These are phyloP conservation scores for Phanerochaete carnosa DNA, from an alignment of 768 basidiomycete genomes.

Conservation along the genomic window DNA sequence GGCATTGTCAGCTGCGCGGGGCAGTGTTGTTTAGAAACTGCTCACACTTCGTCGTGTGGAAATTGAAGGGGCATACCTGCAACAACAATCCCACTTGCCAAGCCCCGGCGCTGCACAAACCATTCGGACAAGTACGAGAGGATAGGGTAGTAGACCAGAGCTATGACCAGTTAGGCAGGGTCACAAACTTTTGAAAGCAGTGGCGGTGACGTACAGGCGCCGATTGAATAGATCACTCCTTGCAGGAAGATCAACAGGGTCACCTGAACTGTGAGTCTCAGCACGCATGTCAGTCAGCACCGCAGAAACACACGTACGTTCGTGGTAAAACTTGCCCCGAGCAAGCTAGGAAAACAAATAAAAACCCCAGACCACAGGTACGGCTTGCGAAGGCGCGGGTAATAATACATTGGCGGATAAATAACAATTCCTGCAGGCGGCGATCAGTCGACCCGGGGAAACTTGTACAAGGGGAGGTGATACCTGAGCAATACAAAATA, in stretches of 20 bases:
- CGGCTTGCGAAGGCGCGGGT: constrained; percentile 19
- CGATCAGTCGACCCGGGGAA: neutral
- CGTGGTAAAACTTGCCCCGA: constrained; percentile 25
- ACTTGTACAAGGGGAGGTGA: neutral
- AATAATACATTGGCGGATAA: constrained; percentile 3
- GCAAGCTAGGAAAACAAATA: constrained; percentile 22
- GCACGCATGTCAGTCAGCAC: neutral
- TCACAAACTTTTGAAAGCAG: neutral
- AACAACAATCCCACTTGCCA: constrained; percentile 30
- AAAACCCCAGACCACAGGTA: constrained; percentile 20
- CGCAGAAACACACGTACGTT: constrained; percentile 8
- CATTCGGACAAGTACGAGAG: constrained; percentile 28
- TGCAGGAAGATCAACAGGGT: neutral
- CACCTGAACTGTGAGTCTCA: neutral
- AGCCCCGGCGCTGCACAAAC: constrained; percentile 27
- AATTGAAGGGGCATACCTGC: neutral
- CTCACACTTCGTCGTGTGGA: too few relatives aligned
- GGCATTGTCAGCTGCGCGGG: neutral
- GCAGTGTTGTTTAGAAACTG: neutral
- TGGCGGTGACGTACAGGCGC: neutral
- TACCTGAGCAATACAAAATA: constrained; percentile 14
- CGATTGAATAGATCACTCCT: neutral
- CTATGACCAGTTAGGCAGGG: neutral
- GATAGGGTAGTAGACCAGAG: constrained; percentile 27
- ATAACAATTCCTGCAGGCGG: neutral